Conservation (phyloP, 805 yeast species). For the Nakazawaea molendinolei region DNA sequence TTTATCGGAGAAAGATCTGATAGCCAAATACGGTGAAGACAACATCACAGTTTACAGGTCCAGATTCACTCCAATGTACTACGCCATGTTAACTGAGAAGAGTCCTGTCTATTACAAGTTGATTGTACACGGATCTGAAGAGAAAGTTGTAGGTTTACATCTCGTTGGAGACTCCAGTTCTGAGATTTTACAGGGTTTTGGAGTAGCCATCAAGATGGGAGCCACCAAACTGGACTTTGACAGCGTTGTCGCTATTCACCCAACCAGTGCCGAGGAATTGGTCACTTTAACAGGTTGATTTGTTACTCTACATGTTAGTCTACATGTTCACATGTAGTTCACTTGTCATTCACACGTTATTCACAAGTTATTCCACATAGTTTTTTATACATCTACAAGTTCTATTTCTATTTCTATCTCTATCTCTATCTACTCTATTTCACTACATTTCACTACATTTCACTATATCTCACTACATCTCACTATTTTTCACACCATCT, state of each 20-base stretch:
- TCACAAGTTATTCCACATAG: too few relatives aligned
- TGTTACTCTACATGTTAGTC: too few relatives aligned
- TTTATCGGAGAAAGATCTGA: slow-evolving; percentile 71
- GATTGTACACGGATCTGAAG: slow-evolving; percentile 70
- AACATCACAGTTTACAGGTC: slow-evolving; percentile 78
- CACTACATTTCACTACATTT: too few relatives aligned
- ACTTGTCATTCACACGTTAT: too few relatives aligned
- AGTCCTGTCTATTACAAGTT: slow-evolving; percentile 85
- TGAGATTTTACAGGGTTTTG: slow-evolving; percentile 96
- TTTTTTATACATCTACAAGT: too few relatives aligned
- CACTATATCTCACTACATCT: too few relatives aligned
- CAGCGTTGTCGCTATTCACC: slow-evolving; percentile 95
- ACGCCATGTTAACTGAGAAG: slow-evolving; percentile 78
- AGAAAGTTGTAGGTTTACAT: slow-evolving; percentile 94
- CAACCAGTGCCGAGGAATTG: slow-evolving; percentile 96
- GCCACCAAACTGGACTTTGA: slow-evolving; percentile 97
- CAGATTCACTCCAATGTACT: slow-evolving; percentile 86
- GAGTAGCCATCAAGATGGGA: slow-evolving; percentile 98
- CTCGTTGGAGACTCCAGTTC: slow-evolving; percentile 86
- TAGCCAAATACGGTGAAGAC: slow-evolving; percentile 69
- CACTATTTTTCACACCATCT: not conserved
- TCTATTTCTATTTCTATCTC: too few relatives aligned
- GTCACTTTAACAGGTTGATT: slow-evolving; percentile 55
- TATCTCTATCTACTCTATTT: too few relatives aligned
- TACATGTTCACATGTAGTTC: too few relatives aligned